Base-by-base conservation (phyloP, 805 yeast species). In the Jamesozyma spencerorum region DNA sequence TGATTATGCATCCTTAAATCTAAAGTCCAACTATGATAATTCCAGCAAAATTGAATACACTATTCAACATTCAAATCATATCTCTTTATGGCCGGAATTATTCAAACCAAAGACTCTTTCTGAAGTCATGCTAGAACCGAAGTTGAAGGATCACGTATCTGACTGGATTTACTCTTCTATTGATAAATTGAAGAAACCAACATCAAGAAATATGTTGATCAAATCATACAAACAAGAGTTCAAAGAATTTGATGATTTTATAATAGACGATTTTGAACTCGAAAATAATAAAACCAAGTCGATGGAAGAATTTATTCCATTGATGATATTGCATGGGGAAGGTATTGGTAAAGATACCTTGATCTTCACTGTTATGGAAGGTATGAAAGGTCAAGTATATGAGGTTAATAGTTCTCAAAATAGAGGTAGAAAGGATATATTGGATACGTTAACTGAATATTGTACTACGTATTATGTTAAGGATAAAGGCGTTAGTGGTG, bases 391-490 rank as follows among this genome's bases (percentile, higher is more conserved):
- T 0, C 83, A 79, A 49, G 82, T 88, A 2, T 81, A 83, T 56
- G 97, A 90, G 56, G 68, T 88, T 22, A 85, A 85, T 57, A 67
- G 87, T 0, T 75, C 86, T n/a, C 80, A 76, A 49, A 65, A 75
- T 26, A 68, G 97, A 54, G 74, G 86, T 1, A 75, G 81, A 36
- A 82, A 77, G 55, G 90, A 84, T 45, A 70, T 90, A 12, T 64
- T 69, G 38, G 72, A 76, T 19, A 74, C 68, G 22, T 66, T 90
- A 30, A 78, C 72, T 37, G 97, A 94, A 52, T 72, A 87, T 39
- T 78, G 90, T 41, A 88, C 95, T 3, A 82, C 94, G 0, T 86
- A 85, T 44, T 65, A 82, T 36, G 88, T 90, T 2, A 85, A 81
- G 47, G 65, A 65, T 37, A 52, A 52, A 31, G 49, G 49, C 12